Conservation (phyloP, 2,329 filamentous ascomycete genomes). For the Dissoconium aciculare region DNA sequence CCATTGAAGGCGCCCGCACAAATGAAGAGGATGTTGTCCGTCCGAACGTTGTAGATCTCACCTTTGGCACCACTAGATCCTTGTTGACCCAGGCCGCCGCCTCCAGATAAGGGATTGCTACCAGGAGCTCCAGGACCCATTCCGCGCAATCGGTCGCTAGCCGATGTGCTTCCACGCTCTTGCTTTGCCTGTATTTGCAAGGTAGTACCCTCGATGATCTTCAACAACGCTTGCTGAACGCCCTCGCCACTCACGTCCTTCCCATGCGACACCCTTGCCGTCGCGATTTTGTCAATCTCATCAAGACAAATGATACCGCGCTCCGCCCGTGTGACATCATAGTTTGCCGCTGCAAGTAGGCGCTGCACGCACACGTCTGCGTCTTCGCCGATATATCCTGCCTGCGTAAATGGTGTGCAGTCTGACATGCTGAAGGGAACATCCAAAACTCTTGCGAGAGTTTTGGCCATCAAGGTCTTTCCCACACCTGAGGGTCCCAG, state of each 20-base stretch:
- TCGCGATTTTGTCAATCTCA: constrained; percentile 94
- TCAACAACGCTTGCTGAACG: constrained; percentile 86
- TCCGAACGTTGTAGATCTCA: constrained; percentile 61
- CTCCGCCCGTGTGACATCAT: constrained; percentile 71
- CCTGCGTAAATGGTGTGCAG: constrained; percentile 90
- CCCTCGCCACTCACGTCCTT: constrained; percentile 93
- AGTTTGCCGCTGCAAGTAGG: constrained; percentile 76
- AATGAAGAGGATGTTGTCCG: constrained; percentile 93
- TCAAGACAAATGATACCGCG: constrained; percentile 90
- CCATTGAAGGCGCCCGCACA: constrained; percentile 93
- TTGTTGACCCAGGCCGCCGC: constrained; percentile 17
- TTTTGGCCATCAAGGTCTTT: constrained; percentile 92
- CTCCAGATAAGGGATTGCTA: constrained; percentile 25
- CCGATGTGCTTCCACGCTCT: constrained; percentile 36
- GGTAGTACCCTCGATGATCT: constrained; percentile 91
- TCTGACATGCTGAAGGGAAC: constrained; percentile 93
- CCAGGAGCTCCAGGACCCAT: constrained; percentile 19
- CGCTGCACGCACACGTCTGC: constrained; percentile 92
- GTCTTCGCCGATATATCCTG: constrained; percentile 94
- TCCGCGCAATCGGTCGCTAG: constrained; percentile 9
- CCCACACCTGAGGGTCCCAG: constrained; percentile 88
- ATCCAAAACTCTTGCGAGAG: constrained; percentile 78
- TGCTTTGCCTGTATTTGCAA: constrained; percentile 82
- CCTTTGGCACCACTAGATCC: constrained; percentile 29
- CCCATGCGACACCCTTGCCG: constrained; percentile 70